phyloP scores from a whole-genome alignment of 2,329 filamentous ascomycete species.

The Talaromyces sp. region DNA sequence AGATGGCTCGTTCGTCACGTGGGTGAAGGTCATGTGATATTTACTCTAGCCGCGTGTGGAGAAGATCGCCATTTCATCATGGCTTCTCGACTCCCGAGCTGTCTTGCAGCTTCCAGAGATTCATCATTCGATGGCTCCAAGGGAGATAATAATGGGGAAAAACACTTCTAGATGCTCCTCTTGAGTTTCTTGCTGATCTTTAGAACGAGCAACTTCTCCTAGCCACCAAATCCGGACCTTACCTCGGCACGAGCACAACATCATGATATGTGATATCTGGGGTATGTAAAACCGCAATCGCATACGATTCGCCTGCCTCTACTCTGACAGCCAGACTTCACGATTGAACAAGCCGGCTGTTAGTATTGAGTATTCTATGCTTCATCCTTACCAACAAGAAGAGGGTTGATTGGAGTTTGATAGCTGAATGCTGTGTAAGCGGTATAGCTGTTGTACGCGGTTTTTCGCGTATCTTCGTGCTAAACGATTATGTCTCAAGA shows the following conservation, averaged over 20 bases:
- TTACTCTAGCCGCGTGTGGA: background rate
- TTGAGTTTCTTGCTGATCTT: background rate
- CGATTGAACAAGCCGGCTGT: too few species aligned
- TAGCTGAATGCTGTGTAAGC: too few species aligned
- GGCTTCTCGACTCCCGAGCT: background rate
- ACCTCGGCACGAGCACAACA: background rate
- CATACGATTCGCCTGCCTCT: too few species aligned
- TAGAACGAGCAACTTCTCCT: too few species aligned
- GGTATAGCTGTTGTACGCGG: background rate
- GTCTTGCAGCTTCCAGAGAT: too few species aligned
- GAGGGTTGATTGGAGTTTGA: too few species aligned
- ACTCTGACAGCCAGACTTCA: too few species aligned
- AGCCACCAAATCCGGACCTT: background rate
- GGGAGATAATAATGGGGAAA: background rate
- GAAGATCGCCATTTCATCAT: background rate
- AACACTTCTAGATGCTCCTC: background rate
- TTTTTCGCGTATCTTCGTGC: background rate
- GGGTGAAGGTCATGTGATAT: background rate
- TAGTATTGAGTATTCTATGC: too few species aligned
- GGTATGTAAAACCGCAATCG: too few species aligned
- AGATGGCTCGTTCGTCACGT: background rate
- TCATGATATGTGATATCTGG: background rate
- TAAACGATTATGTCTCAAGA: background rate
- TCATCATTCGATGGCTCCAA: too few species aligned
- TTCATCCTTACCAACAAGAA: too few species aligned